Evolutionary conservation across 306 rosid genomes (phyloP), one percentile per base, ranked within the genome.

Genomic region (Pachyrhizus erosus): DNA sequence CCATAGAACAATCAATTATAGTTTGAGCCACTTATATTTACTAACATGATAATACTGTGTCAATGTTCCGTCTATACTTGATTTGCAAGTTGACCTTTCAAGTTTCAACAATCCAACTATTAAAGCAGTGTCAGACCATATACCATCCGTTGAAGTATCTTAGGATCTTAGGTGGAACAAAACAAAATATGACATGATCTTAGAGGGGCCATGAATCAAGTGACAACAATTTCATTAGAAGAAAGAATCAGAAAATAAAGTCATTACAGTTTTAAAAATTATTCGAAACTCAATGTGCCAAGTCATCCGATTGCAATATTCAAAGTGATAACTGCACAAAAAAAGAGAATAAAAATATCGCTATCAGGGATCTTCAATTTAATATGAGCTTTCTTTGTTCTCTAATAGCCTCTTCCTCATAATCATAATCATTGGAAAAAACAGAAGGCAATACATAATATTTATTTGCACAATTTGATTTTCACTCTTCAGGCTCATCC

Each of bases 401-500:
- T 57, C 43, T 46, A 57, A 55, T 33, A 33, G 43, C 43, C 26
- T 55, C 77, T 45, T 23, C 45, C 65, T 54, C 20, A 12, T 15
- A 23, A 74, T 68, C 49, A 23, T 13, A n/a, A 75, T 60, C 29
- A 17, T 14, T 18, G 67, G 49, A 26, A 67, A 71, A 43, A 77
- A 65, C 20, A 15, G 14, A 64, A 58, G 54, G 45, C 13, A 54
- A 4, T 18, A 21, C 15, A 20, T 24, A 17, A 40, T 43, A 29
- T 33, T 34, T 24, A 64, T 27, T 65, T 55, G 39, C 66, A 42
- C 17, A 31, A 55, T 7, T 77, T 49, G 57, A 67, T 27, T 77
- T 57, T 54, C 51, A 72, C 83, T 76, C 85, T 70, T 94, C 88
- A 66, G 68, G 78, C 69, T 88, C 82, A 29, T 93, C 94, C 80